Evolutionary conservation across 306 rosid genomes (phyloP), one percentile per base, ranked within the genome.

Genomic region (Lathyrus aphaca): DNA sequence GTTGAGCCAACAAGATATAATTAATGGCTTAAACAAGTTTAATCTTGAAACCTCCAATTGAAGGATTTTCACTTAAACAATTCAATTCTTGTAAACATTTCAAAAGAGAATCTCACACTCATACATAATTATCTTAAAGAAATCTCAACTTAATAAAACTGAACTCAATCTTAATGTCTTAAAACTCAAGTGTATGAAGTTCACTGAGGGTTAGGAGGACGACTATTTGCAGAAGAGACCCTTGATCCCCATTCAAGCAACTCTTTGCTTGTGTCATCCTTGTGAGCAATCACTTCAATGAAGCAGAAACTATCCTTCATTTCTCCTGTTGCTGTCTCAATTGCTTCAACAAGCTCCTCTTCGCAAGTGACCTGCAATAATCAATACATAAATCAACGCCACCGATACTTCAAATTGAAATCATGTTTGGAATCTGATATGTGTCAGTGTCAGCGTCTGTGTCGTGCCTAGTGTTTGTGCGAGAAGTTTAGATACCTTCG

Each of bases 241-340:
- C 92, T 84, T 0, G 89, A 84, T 5, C 87, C 89, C 89, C 87
- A 84, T 67, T 84, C 92, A 68, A 87, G 86, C 70, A 80, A 69
- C 61, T 84, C 87, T 80, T 87, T 84, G 89, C 92, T 87, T 0
- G 89, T 84, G 43, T 87, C 89, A 64, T 84, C 89, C 78, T 82
- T 87, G 77, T 87, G 86, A 66, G 55, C 79, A 39, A 87, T 62
- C 74, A 87, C 89, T 60, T 87, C 92, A 69, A 87, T 74, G 84
- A 87, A 87, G 71, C 92, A 84, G 1, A 87, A 55, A 23, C 83
- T 38, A 1, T 85, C 87, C 66, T 87, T 80, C 55, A 82, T 74
- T 0, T 46, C 46, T 64, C 71, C 89, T 35, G 80, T 80, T 66
- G 89, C 89, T 25, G 78, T 68, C 4, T 40, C 4, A 78, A 87